Base-by-base conservation (phyloP, 2,329 filamentous ascomycete species). In the Colletotrichum paranaense region DNA sequence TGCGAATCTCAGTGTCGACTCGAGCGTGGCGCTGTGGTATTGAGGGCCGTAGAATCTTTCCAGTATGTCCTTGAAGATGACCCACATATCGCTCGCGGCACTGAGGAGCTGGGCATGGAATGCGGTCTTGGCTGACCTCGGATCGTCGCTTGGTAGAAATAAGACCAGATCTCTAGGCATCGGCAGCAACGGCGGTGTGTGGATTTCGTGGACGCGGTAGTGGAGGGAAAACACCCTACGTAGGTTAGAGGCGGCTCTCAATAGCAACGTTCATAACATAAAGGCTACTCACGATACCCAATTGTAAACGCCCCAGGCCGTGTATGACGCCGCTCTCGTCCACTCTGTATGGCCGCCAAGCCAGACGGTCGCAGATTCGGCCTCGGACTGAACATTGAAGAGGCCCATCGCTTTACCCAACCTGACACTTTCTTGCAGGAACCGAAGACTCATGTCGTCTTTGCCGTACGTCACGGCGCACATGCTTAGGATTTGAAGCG, bases 271-370 rank as follows among this genome's bases (percentile, higher is more conserved):
- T 16, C 7, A 22, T 4, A 5, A 16, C 2, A 19, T 9, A 14
- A 4, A 4, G 14, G 32, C 32, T 7, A 72, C 70, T 64, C 1
- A 73, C 70, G 55, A 64, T 7, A 70, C 62, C 75, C 74, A 76
- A 7, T 75, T 76, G 28, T 75, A 76, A 1, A 77, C 72, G 1
- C 81, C 80, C 81, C 81, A 82, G 0, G 81, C 79, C 3, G 79
- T 80, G n/a, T 78, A 78, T 2, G 75, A 76, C 4, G 67, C 70
- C 8, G 66, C 55, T 19, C 42, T 46, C 5, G 28, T 58, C 70
- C 70, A 73, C 8, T 59, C 11, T 4, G 42, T 11, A 28, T 69
- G 32, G 2, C 55, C 59, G 12, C 2, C 38, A 5, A 72, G 2
- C 69, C 69, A 72, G 30, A 19, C 46, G 6, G 5, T 42, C 0